A percentile compares a stretch with the other conserved stretches of the same genome.
These are phyloP conservation scores for Metarhizium anisopliae DNA, from an alignment of 2,329 filamentous ascomycete species.

Conservation along the genomic window DNA sequence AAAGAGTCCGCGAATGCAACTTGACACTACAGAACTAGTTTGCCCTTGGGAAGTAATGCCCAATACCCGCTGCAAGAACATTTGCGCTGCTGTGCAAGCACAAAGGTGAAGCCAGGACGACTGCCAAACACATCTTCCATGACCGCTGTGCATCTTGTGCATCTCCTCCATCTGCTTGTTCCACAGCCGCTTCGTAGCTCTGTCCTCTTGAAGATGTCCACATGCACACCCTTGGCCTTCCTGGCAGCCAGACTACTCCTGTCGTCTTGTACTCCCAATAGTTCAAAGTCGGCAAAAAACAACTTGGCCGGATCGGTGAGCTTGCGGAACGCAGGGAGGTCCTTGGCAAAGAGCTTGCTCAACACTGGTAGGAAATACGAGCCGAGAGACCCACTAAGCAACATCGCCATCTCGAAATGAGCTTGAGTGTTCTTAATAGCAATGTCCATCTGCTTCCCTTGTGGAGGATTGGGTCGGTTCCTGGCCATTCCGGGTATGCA, in stretches of 20 bases:
- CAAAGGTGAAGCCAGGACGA: constrained; percentile 42
- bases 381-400: constrained; percentile 39
- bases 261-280: constrained; percentile 58
- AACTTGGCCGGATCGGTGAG: constrained; percentile 57
- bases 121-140: constrained; percentile 50
- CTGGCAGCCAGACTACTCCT: constrained; percentile 33
- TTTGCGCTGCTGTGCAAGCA: constrained; percentile 44
- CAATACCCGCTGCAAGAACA: constrained; percentile 48
- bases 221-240: constrained; percentile 27
- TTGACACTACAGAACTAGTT: constrained; percentile 13
- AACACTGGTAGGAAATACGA: constrained; percentile 45
- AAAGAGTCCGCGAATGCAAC: neutral
- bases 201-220: constrained; percentile 51
- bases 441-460: constrained; percentile 33
- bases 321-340: constrained; percentile 48
- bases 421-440: constrained; percentile 36
- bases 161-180: constrained; percentile 25
- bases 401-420: constrained; percentile 42
- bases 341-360: constrained; percentile 53
- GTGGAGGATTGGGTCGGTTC: constrained; percentile 37
- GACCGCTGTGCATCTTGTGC: constrained; percentile 52
- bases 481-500: constrained; percentile 34
- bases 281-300: constrained; percentile 63
- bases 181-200: constrained; percentile 32
- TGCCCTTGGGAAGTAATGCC: constrained; percentile 32